Conservation (phyloP, 768 basidiomycete genomes). For the Vararia minispora region DNA sequence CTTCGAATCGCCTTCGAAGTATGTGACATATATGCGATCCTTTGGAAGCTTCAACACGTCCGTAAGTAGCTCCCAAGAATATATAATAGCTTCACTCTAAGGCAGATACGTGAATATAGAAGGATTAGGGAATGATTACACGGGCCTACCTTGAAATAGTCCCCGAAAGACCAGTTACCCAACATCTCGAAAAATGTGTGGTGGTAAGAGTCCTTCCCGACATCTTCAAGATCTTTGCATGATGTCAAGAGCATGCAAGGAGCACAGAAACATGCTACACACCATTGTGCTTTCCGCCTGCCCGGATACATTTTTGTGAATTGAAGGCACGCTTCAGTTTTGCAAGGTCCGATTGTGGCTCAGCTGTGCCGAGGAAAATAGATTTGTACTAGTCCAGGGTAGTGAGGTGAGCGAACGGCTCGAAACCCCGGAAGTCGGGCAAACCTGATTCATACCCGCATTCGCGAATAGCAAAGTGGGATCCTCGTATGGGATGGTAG, state of each 20-base stretch:
- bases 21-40: constrained; percentile 92
- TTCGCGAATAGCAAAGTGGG: constrained; percentile 97
- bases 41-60: constrained; percentile 78
- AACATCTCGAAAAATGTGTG: constrained; percentile 99
- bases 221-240: constrained; percentile 85
- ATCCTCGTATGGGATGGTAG: constrained; percentile 95
- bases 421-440: constrained; percentile 5
- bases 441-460: constrained; percentile 93
- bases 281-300: constrained; percentile 99
- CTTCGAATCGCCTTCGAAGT: constrained; percentile 91
- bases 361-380: constrained; percentile 96
- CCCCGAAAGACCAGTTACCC: constrained; percentile 99
- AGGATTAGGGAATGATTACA: neutral
- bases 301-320: constrained; percentile 96
- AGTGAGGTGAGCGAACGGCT: neutral
- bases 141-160: constrained; percentile 87
- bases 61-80: constrained; percentile 93
- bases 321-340: constrained; percentile 92
- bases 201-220: constrained; percentile 97
- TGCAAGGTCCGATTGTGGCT: constrained; percentile 85
- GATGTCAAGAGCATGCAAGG: neutral
- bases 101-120: neutral
- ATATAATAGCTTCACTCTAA: constrained; percentile 85
- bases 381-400: constrained; percentile 66
- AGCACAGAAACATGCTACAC: constrained; percentile 10